phyloP scores from a whole-genome alignment of 2,329 filamentous ascomycete species.

The Dryadomyces quercus-mongolicae region DNA sequence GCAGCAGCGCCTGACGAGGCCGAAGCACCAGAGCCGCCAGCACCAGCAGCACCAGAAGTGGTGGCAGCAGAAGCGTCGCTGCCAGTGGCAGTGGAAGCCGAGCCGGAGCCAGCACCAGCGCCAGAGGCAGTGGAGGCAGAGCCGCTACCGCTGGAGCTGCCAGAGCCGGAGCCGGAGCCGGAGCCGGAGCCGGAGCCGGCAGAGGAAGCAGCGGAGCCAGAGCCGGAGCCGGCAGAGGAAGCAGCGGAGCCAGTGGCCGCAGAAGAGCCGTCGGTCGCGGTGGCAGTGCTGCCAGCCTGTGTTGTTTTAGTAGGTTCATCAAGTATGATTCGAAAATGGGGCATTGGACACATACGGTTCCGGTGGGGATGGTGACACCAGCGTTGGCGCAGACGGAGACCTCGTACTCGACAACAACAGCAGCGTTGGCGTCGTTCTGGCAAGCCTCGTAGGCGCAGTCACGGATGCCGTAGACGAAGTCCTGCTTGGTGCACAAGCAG shows the following conservation, averaged over 20 bases:
- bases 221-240: background rate
- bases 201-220: background rate
- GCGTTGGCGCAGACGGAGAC: constrained; percentile 24
- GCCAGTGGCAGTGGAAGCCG: background rate
- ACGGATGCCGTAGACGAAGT: constrained; percentile 37
- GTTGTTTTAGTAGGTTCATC: background rate
- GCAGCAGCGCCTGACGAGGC: background rate
- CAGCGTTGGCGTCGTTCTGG: constrained; percentile 19
- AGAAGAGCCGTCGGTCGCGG: background rate
- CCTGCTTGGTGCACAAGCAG: constrained; percentile 33
- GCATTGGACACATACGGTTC: constrained; percentile 11
- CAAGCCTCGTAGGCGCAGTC: constrained; percentile 37
- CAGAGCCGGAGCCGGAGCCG: background rate
- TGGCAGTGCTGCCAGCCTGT: background rate
- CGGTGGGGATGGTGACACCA: constrained; percentile 23
- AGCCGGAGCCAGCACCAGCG: background rate
- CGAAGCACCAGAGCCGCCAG: background rate
- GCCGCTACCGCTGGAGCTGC: background rate
- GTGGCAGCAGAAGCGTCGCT: background rate
- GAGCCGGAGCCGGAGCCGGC: background rate
- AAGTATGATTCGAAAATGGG: no score
- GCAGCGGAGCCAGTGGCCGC: background rate
- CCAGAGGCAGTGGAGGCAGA: constrained; percentile 5
- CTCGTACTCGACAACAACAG: constrained; percentile 26
- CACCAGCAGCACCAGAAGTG: background rate